Percentiles rank a stretch among this genome's conserved stretches.
phyloP scores from a whole-genome alignment of 1,284 basidiomycete species.

The Stereum hirsutum region DNA sequence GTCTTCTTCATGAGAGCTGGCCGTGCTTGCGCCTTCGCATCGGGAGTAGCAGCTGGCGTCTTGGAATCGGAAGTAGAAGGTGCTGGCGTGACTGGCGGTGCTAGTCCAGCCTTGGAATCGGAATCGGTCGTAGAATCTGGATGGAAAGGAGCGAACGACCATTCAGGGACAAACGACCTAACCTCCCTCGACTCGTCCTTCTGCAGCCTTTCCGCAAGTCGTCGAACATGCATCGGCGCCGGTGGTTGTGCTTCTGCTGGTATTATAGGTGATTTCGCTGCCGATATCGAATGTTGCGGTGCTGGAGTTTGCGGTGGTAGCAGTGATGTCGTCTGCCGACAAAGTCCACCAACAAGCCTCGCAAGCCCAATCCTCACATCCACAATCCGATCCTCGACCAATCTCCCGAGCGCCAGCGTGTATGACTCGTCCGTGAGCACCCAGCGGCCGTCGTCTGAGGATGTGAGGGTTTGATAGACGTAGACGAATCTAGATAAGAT shows the following conservation, averaged over 20 bases:
- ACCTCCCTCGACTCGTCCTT: slow-evolving; percentile 19
- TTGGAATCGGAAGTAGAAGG: too few relatives aligned
- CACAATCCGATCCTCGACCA: slow-evolving; percentile 67
- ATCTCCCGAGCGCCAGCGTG: slow-evolving; percentile 45
- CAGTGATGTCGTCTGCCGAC: slow-evolving; percentile 30
- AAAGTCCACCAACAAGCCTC: slow-evolving; percentile 49
- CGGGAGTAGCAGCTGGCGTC: too few relatives aligned
- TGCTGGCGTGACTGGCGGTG: too few relatives aligned
- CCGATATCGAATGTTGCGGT: background rate
- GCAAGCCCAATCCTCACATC: slow-evolving; percentile 87
- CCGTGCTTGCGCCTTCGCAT: background rate
- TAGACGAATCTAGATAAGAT: slow-evolving; percentile 51
- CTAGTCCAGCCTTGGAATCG: too few relatives aligned
- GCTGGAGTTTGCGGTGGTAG: background rate
- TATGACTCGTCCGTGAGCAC: slow-evolving; percentile 48
- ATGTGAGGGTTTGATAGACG: slow-evolving; percentile 58
- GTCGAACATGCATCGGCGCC: slow-evolving; percentile 10
- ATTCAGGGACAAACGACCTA: slow-evolving; percentile 14
- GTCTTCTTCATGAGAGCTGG: background rate
- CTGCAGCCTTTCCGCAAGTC: slow-evolving; percentile 13
- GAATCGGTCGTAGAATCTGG: too few relatives aligned
- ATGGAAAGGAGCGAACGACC: too few relatives aligned
- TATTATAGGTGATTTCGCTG: too few relatives aligned
- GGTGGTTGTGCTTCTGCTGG: too few relatives aligned
- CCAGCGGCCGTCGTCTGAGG: slow-evolving; percentile 26